phyloP scores from a whole-genome alignment of 768 basidiomycete genomes.

The Hygrocybe coccinea region DNA sequence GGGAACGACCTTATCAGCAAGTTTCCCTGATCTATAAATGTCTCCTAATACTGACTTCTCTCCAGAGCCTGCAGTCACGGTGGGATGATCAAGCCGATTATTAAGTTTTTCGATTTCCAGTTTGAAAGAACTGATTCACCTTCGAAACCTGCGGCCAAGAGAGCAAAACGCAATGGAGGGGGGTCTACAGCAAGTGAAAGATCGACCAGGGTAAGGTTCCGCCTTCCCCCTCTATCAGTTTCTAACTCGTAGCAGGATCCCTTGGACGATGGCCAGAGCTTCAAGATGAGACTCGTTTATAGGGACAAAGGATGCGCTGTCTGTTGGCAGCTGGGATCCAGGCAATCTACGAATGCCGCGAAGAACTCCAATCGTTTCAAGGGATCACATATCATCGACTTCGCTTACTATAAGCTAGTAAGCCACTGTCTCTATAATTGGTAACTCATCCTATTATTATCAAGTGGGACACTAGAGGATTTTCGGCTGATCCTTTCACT shows the following conservation, averaged over 20 bases:
- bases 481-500: slow-evolving; percentile 9
- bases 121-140: too few relatives aligned
- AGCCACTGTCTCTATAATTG: slow-evolving; percentile 11
- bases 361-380: slow-evolving; percentile 17
- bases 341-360: slow-evolving; percentile 12
- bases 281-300: slow-evolving; percentile 19
- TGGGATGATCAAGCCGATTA: neutral
- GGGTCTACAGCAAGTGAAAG: slow-evolving; percentile 7
- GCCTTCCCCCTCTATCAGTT: slow-evolving; percentile 10
- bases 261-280: slow-evolving; percentile 12
- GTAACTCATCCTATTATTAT: slow-evolving; percentile 12
- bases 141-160: neutral
- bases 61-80: slow-evolving; percentile 15
- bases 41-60: slow-evolving; percentile 16
- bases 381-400: slow-evolving; percentile 14
- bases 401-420: slow-evolving; percentile 8
- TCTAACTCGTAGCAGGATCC: slow-evolving; percentile 8
- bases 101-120: slow-evolving; percentile 13
- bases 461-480: neutral
- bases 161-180: slow-evolving; percentile 2
- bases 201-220: slow-evolving; percentile 15
- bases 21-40: slow-evolving; percentile 9
- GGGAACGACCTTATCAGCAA: slow-evolving; percentile 16
- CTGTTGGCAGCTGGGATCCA: slow-evolving; percentile 15
- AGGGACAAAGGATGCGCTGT: slow-evolving; percentile 18